A percentile compares a stretch with the other conserved stretches of the same genome.
Conservation (phyloP, 257 asterid species). For the Solanum chilense region DNA sequence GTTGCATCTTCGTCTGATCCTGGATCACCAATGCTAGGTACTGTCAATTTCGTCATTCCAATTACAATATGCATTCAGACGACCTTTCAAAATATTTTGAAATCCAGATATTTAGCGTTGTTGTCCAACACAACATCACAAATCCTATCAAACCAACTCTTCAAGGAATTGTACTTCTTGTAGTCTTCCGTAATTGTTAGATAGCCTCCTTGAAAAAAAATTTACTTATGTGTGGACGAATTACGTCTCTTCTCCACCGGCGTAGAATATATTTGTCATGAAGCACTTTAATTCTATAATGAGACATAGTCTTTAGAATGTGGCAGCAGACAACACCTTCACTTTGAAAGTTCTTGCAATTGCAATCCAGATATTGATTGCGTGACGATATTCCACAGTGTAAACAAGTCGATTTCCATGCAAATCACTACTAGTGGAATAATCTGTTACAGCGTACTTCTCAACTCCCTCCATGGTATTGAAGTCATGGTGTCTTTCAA, state of each 20-base stretch:
- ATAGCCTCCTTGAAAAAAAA: neutral
- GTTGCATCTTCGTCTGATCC: neutral
- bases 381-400: rapidly evolving
- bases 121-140: neutral
- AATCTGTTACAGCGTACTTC: neutral
- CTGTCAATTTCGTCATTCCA: neutral
- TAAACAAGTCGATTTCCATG: neutral
- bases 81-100: neutral
- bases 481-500: neutral
- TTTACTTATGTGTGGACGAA: neutral
- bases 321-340: neutral
- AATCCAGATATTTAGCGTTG: too few relatives aligned
- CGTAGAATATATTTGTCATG: neutral
- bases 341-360: neutral
- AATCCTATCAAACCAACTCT: neutral
- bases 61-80: neutral
- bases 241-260: neutral
- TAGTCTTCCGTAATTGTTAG: neutral
- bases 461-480: neutral
- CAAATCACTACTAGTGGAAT: neutral
- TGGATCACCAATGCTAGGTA: neutral
- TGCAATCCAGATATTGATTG: neutral
- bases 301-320: neutral
- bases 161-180: neutral
- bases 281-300: neutral